These are phyloP conservation scores for Ogataea neopini DNA, from an alignment of 805 yeast genomes.

Conservation along the genomic window DNA sequence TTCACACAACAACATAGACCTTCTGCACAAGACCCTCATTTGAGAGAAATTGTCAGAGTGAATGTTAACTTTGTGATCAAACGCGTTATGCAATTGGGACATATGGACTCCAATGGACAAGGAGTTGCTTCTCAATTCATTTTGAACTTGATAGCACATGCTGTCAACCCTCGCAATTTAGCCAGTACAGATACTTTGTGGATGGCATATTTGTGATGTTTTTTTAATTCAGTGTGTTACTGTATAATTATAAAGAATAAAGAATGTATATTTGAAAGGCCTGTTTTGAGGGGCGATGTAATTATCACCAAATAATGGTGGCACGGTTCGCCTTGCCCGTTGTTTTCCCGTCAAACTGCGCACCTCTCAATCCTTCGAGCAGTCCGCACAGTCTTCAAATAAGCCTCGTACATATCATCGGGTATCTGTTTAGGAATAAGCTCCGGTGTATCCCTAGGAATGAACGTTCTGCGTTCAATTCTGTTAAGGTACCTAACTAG, in stretches of 20 bases:
- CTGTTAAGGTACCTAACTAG: conserved; percentile 29
- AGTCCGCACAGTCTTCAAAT: conserved; percentile 20
- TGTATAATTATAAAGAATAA: neutral
- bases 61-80: conserved; percentile 85
- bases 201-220: conserved; percentile 87
- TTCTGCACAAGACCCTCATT: conserved; percentile 77
- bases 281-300: neutral
- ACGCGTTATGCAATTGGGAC: conserved; percentile 71
- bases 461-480: conserved; percentile 19
- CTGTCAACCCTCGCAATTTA: conserved; percentile 90
- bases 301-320: too few relatives aligned
- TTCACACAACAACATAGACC: conserved; percentile 84
- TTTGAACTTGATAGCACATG: conserved; percentile 86
- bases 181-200: conserved; percentile 90
- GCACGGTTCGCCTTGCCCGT: neutral
- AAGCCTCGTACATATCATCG: conserved; percentile 23
- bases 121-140: conserved; percentile 86
- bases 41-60: conserved; percentile 81
- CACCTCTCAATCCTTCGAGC: conserved; percentile 4
- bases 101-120: conserved; percentile 53
- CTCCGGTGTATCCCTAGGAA: neutral
- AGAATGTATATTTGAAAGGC: neutral
- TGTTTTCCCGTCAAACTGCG: neutral
- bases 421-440: conserved; percentile 12
- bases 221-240: conserved; percentile 1